Conservation (phyloP, 2,329 filamentous ascomycete species). For the Sphaerulina vaccinii region DNA sequence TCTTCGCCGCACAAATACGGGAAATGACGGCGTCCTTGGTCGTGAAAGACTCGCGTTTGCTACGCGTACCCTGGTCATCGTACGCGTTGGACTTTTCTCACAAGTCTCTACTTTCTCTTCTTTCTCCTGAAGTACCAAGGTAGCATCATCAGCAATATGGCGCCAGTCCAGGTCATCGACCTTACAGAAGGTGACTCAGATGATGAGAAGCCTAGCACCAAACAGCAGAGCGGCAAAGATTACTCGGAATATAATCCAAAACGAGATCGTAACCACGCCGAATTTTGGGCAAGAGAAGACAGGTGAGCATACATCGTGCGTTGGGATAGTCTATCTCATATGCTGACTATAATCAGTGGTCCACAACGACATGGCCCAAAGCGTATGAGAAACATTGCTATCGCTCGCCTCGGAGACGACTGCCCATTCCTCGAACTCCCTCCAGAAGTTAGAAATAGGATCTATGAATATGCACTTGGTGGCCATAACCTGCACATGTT, state of each 20-base stretch:
- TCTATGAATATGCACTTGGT: background rate
- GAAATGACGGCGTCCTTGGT: too few species aligned
- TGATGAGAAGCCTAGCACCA: background rate
- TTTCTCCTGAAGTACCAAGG: too few species aligned
- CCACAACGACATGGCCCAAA: background rate
- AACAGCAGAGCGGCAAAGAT: background rate
- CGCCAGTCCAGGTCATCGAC: background rate
- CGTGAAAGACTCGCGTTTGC: too few species aligned
- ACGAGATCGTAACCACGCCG: background rate
- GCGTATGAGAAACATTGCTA: background rate
- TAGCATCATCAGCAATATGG: background rate
- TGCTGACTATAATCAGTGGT: background rate
- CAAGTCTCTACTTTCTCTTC: too few species aligned
- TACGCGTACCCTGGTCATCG: too few species aligned
- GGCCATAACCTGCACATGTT: background rate
- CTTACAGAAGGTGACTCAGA: background rate
- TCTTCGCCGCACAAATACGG: too few species aligned
- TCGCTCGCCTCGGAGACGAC: background rate
- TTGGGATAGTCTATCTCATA: background rate
- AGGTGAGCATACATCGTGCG: background rate
- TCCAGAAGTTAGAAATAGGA: background rate
- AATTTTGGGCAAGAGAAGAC: background rate
- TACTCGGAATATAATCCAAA: too few species aligned
- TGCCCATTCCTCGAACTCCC: background rate
- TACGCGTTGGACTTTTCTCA: too few species aligned